These are phyloP conservation scores for Yarrowia deformans DNA, from an alignment of 805 yeast genomes.

Conservation along the genomic window DNA sequence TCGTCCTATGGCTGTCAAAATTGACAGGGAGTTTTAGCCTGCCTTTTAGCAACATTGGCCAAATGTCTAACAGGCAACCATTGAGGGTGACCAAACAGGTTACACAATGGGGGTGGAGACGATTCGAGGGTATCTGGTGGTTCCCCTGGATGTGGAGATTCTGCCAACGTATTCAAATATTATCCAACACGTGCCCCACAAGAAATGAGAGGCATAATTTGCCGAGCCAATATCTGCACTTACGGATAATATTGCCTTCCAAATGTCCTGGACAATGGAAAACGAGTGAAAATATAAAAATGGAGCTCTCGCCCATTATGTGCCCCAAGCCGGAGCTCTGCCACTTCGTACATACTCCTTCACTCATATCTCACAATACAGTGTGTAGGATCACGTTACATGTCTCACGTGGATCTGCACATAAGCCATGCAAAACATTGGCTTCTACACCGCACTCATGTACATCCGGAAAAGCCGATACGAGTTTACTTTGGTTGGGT, in stretches of 20 bases:
- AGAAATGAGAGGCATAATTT: neutral
- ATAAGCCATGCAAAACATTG: neutral
- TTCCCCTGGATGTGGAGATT: neutral
- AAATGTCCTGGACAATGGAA: neutral
- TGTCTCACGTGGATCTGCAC: constrained; percentile 4
- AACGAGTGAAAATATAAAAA: neutral
- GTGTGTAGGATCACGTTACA: neutral
- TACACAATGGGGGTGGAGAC: too few species aligned
- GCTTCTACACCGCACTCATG: constrained; percentile 6
- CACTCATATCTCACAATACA: neutral
- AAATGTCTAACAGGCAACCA: neutral
- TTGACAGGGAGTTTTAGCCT: constrained; percentile 6
- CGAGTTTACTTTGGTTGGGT: neutral
- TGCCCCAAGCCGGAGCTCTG: neutral
- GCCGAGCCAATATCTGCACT: too few species aligned
- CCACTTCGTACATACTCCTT: neutral
- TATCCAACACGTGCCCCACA: neutral
- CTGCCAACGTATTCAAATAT: neutral
- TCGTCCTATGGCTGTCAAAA: constrained; percentile 12
- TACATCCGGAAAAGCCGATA: neutral
- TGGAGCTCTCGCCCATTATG: neutral
- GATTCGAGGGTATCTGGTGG: neutral
- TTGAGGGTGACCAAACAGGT: neutral
- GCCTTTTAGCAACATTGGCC: neutral
- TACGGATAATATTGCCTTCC: too few species aligned